Evolutionary conservation across 768 basidiomycete species (phyloP), one percentile per base, ranked within the genome.

Genomic region (Myochromella boudieri): DNA sequence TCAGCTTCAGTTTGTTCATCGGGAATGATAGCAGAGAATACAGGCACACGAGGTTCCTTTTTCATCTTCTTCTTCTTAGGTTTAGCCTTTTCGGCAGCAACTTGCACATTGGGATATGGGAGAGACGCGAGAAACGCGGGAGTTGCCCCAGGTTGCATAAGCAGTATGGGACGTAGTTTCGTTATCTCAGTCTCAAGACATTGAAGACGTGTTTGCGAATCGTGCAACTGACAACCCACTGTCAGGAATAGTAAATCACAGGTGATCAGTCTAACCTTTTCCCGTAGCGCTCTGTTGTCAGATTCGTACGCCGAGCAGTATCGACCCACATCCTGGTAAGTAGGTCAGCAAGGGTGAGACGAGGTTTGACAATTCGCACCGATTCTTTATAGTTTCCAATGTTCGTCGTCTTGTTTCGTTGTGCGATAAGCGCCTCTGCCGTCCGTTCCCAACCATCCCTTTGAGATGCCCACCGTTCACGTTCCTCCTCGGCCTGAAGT

Each of bases 121-220:
- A 64, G 42, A 21, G 55, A 54, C 3, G 59, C 44, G 20, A 63
- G 54, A 52, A 55, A 56, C 24, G 59, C 48, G 31, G 59, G 53
- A 14, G 52, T 42, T 31, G 68, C 54, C 17, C 65, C 69, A 15
- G 84, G 79, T 38, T 84, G 80, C 75, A 87, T 80, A 11, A 87
- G 67, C 36, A 91, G 71, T 27, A 88, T 63, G 0, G 88, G 88
- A 37, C 81, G 80, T 25, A 91, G 73, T 51, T 80, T 78, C 2
- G 68, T 62, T 6, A 90, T 69, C 59, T 91, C 87, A 9, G 72
- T 57, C 65, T 90, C 87, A 0, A 91, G 72, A 1, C 69, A 52
- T 20, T 72, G 63, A 9, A 84, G 63, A 29, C 84, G 78, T 4
- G 60, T 56, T 52, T 84, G 79, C 0, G 78, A 70, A 45, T 85